Percentiles rank a stretch among this genome's conserved stretches.
Conservation (phyloP, 1,284 basidiomycete species). For the Blastosporella zonata region DNA sequence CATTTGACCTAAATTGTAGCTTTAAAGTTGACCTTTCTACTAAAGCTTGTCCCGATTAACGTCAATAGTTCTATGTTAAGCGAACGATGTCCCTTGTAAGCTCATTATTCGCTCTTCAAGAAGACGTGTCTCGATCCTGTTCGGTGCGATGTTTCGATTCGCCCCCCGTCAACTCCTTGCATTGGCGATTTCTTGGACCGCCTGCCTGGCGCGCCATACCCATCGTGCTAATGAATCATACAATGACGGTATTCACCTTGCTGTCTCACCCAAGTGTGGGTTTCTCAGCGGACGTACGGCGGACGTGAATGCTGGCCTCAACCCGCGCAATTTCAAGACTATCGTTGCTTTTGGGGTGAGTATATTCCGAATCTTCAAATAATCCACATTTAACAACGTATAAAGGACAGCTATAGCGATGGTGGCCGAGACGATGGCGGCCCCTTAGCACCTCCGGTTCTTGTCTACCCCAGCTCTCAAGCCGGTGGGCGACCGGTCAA, state of each 20-base stretch:
- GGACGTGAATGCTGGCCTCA: constrained; percentile 35
- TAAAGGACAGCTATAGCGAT: constrained; percentile 31
- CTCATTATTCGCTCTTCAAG: too few species aligned
- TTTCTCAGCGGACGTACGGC: constrained; percentile 27
- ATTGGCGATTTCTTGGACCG: background rate
- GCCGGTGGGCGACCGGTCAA: constrained; percentile 32
- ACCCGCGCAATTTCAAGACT: constrained; percentile 29
- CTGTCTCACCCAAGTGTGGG: constrained; percentile 34
- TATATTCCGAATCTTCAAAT: too few species aligned
- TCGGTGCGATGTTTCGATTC: too few species aligned
- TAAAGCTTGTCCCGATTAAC: too few species aligned
- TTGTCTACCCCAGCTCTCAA: constrained; percentile 25
- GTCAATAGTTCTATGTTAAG: too few species aligned
- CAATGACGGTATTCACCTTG: constrained; percentile 33
- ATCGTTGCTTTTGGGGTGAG: constrained; percentile 38
- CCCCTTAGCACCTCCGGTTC: constrained; percentile 25
- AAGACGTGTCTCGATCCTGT: too few species aligned
- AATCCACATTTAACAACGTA: background rate
- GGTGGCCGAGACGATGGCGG: constrained; percentile 26
- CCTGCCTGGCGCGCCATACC: background rate
- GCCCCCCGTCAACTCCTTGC: too few species aligned
- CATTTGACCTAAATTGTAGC: too few species aligned
- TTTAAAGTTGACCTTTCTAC: too few species aligned
- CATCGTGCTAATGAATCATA: background rate
- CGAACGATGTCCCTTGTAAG: too few species aligned